phyloP scores from a whole-genome alignment of 306 rosid genomes.

The Heteromeles arbutifolia region DNA sequence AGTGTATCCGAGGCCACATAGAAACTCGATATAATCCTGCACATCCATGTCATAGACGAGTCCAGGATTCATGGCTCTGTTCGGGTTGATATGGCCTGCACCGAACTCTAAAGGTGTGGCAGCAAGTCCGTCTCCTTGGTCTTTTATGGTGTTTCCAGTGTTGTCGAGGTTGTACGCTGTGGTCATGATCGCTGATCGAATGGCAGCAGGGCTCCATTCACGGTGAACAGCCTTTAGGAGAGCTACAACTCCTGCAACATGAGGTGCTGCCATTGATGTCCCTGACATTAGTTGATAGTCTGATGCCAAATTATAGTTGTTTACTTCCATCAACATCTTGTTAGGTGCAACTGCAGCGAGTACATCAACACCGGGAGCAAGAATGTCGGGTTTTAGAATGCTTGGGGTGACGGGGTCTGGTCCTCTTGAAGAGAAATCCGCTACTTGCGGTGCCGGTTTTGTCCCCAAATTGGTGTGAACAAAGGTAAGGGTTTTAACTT shows the following conservation, averaged over 20 bases:
- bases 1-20: constrained; percentile 6
- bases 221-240: constrained; percentile 18
- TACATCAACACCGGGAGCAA: constrained; percentile 19
- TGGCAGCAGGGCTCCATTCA: constrained; percentile 16
- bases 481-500: neutral
- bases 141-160: neutral
- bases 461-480: constrained; percentile 4
- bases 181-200: constrained; percentile 24
- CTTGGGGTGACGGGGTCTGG: neutral
- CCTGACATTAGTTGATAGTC: neutral
- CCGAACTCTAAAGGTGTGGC: constrained; percentile 5
- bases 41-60: constrained; percentile 1
- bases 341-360: constrained; percentile 17
- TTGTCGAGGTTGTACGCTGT: neutral
- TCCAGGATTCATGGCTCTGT: constrained; percentile 7
- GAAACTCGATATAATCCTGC: constrained; percentile 15
- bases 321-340: neutral
- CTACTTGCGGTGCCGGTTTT: constrained; percentile 5
- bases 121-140: neutral
- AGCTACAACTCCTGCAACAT: constrained; percentile 14
- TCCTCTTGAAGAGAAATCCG: constrained; percentile 10
- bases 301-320: neutral
- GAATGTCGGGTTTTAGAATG: constrained; percentile 7
- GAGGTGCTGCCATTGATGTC: constrained; percentile 22
- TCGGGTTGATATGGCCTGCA: constrained; percentile 11